Percentiles rank a stretch among this genome's conserved stretches.
Conservation (phyloP, 768 basidiomycete species). For the Agaricus sinodeliciosus region DNA sequence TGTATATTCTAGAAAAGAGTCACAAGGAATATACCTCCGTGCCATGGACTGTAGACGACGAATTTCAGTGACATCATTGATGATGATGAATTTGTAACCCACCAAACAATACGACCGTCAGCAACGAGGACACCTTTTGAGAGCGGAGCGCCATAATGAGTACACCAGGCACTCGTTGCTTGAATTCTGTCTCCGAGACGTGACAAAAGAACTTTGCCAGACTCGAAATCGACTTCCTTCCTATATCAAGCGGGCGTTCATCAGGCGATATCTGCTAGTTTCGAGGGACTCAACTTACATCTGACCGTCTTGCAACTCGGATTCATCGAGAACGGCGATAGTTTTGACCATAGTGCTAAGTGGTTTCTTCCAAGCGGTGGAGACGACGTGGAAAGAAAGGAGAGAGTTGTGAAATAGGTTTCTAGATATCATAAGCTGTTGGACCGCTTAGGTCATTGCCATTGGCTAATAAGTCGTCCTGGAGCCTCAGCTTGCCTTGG, state of each 20-base stretch:
- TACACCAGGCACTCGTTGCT: conserved; percentile 82
- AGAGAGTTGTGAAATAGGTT: background rate
- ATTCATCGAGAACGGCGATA: conserved; percentile 49
- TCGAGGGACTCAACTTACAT: conserved; percentile 31
- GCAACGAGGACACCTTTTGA: conserved; percentile 75
- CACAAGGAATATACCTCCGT: conserved; percentile 56
- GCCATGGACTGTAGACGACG: conserved; percentile 59
- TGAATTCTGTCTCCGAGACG: conserved; percentile 69
- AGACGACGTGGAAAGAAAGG: background rate
- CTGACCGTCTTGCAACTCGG: conserved; percentile 59
- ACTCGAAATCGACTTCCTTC: conserved; percentile 78
- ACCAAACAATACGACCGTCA: conserved; percentile 79
- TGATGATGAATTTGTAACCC: conserved; percentile 17
- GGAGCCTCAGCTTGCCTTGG: too few relatives aligned
- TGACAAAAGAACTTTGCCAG: conserved; percentile 73
- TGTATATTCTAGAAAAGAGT: background rate
- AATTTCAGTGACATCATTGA: background rate
- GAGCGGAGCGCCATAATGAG: conserved; percentile 88
- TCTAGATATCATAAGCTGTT: conserved; percentile 4
- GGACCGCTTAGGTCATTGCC: background rate
- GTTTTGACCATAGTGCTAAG: conserved; percentile 36
- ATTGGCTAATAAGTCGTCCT: too few relatives aligned
- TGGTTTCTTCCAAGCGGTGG: background rate
- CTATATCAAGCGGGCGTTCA: conserved; percentile 28
- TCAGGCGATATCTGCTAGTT: background rate